Evolutionary conservation across 192 early-diverging fungal species (phyloP).

Genomic region (Dispira parvispora): DNA sequence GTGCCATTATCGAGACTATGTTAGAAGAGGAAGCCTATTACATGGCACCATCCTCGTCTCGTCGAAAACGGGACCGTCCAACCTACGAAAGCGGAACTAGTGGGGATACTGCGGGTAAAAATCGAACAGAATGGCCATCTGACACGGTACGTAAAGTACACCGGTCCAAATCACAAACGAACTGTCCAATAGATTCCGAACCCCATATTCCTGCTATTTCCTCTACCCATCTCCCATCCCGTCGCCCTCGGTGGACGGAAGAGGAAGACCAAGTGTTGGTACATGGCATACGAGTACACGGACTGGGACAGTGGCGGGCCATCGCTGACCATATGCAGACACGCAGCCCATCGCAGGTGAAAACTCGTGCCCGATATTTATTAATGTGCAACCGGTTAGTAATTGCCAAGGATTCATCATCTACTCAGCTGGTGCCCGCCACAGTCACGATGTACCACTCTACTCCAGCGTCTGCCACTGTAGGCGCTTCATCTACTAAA

Average conservation of each 20-base stretch:
- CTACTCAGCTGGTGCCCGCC: neutral
- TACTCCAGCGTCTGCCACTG: no score
- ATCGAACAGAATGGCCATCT: no score
- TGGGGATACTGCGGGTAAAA: no score
- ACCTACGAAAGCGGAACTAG: no score
- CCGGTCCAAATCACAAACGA: no score
- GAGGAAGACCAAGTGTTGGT: conserved; percentile 29
- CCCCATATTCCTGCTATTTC: no score
- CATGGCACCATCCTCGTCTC: conserved; percentile 21
- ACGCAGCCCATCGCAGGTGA: conserved; percentile 38
- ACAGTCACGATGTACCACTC: conserved; percentile 9
- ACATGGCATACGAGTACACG: conserved; percentile 14
- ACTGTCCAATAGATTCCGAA: no score
- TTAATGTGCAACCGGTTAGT: conserved; percentile 23
- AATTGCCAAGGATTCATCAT: neutral
- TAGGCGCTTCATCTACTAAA: no score
- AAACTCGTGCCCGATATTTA: conserved; percentile 42
- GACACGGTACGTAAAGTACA: no score
- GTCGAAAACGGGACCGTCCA: neutral
- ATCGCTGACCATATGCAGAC: conserved; percentile 31
- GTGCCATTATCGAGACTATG: conserved; percentile 39
- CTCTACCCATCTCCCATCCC: conserved; percentile 15
- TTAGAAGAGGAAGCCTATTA: conserved; percentile 44
- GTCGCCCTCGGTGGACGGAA: conserved; percentile 36
- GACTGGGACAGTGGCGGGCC: conserved; percentile 38